Conservation (phyloP, 2,329 filamentous ascomycete genomes). For the Ceratocystis eucalypticola region DNA sequence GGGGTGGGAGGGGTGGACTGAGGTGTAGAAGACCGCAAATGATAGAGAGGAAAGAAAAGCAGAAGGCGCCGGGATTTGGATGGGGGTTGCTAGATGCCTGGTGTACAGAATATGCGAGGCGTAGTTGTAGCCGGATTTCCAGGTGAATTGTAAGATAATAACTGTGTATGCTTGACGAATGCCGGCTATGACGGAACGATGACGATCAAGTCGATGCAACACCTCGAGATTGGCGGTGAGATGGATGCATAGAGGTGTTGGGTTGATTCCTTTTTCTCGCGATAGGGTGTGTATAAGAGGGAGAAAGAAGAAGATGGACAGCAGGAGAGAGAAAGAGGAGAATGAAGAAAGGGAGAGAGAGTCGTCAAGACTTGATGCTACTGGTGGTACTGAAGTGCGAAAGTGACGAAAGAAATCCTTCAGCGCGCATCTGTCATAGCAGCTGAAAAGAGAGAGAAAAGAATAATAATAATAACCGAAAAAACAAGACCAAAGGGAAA, state of each 20-base stretch:
- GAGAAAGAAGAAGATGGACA: not conserved
- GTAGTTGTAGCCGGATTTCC: not conserved
- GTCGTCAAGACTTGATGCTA: slow-evolving; percentile 5
- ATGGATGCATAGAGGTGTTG: slow-evolving; percentile 1
- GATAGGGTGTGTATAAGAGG: not conserved
- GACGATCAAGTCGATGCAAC: slow-evolving; percentile 2
- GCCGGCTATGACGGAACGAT: slow-evolving; percentile 4
- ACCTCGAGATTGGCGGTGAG: not conserved
- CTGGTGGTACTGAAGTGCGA: slow-evolving; percentile 6
- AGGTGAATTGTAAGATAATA: not conserved
- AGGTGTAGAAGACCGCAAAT: not conserved
- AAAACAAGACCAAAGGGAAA: not conserved
- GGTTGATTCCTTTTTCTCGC: not conserved
- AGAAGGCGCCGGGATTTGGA: not conserved
- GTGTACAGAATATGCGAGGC: not conserved
- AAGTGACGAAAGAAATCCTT: slow-evolving; percentile 8
- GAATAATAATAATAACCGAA: too few species aligned
- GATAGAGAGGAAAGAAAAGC: not conserved
- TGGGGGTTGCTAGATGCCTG: not conserved
- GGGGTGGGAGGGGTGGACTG: not conserved
- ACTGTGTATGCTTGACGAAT: not conserved
- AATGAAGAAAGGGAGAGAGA: not conserved
- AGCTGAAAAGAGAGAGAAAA: not conserved
- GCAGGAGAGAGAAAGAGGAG: not conserved
- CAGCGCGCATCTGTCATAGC: not conserved